Evolutionary conservation across 352 stramenopile species (phyloP).

Genomic region (Globisporangium echinulatum): DNA sequence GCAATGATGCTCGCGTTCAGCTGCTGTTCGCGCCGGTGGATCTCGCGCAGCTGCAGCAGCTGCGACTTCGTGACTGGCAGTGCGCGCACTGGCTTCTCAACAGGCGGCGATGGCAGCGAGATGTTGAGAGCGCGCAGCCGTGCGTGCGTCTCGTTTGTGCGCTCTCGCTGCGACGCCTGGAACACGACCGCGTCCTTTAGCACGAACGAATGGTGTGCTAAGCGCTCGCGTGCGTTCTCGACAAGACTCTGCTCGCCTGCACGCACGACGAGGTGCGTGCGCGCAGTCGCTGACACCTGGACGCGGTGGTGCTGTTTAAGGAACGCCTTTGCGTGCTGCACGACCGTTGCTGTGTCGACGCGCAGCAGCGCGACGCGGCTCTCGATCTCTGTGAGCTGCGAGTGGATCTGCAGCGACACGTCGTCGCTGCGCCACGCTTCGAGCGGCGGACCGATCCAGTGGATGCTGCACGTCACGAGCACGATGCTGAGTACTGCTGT

Average conservation of each 20-base stretch:
- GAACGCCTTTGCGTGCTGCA: slow-evolving; percentile 7
- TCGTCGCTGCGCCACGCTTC: slow-evolving; percentile 11
- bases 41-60: slow-evolving; percentile 9
- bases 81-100: neutral
- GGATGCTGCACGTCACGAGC: neutral
- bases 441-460: slow-evolving; percentile 5
- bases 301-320: slow-evolving; percentile 11
- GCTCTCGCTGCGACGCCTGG: slow-evolving; percentile 5
- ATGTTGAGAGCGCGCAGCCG: slow-evolving; percentile 11
- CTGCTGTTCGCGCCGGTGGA: slow-evolving; percentile 5
- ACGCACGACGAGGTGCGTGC: slow-evolving; percentile 7
- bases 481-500: neutral
- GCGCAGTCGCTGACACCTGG: slow-evolving; percentile 4
- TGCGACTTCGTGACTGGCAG: slow-evolving; percentile 4
- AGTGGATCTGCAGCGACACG: neutral
- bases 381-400: slow-evolving; percentile 3
- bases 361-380: slow-evolving; percentile 2
- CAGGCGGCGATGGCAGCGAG: slow-evolving; percentile 1
- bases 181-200: slow-evolving; percentile 10
- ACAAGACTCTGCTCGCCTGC: slow-evolving; percentile 1
- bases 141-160: slow-evolving; percentile 6
- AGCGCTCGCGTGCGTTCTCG: slow-evolving; percentile 4
- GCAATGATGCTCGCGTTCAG: slow-evolving; percentile 6
- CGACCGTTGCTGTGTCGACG: slow-evolving; percentile 6
- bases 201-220: slow-evolving; percentile 6